Base-by-base conservation (phyloP, 805 yeast species). In the Barnettozyma botsteinii region DNA sequence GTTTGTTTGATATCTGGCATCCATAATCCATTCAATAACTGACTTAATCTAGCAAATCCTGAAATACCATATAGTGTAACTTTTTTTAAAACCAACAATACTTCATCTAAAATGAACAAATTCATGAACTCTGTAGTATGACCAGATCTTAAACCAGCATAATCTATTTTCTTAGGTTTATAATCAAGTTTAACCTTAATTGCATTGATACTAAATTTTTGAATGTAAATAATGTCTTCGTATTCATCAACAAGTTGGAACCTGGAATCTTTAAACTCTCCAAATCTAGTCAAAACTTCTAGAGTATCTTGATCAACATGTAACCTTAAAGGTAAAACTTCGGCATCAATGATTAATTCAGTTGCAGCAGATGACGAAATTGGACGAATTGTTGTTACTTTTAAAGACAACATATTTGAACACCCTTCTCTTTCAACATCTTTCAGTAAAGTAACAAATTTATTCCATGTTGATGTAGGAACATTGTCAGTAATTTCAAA, bases 221-320 rank as follows among this genome's bases (percentile, higher is more conserved):
- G 87, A 33, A 88, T 69, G 53, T 75, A 89, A 1, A 77, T 53
- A 6, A 75, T 71, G 42, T 83, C 93, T 33, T 81, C 87, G 42
- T 65, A 70, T 11, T 66, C 70, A 19, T 70, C 69, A n/a, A 78
- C 70, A 13, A 84, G 62, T 4, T 72, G 72, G 55, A 85, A 84
- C 42, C 93, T 61, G 2, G 65, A 50, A 52, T 85, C 95, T 53
- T 77, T 81, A 57, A 93, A 93, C 44, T 80, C 88, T 25, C 83
- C 77, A 61, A 87, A 93, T 27, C 96, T 66, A 0, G 78, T 75
- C 24, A 88, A 50, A 49, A 91, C 89, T 41, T 88, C 96, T 15
- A 88, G 66, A 0, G 97, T 85, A 53, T 91, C 98, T 58, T 93
- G 98, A 59, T 93, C 98, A 32, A 93, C 78, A 56, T 86, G 87